Evolutionary conservation across 1,284 basidiomycete genomes (phyloP).

Genomic region (Trametes sp.): DNA sequence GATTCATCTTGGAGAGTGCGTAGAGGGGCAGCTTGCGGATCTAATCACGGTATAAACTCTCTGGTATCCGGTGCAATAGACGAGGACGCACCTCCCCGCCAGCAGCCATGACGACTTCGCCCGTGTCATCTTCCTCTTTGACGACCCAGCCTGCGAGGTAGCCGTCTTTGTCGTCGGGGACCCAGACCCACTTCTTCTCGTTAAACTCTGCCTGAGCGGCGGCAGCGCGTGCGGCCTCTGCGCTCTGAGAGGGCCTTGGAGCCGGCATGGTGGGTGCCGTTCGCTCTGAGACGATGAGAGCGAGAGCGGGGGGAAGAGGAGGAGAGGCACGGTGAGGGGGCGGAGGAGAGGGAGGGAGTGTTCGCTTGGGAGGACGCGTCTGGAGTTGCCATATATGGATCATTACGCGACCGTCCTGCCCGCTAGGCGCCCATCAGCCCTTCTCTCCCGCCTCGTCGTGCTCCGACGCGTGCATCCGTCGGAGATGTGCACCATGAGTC

Average conservation of each 20-base stretch:
- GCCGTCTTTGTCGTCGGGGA: conserved; percentile 88
- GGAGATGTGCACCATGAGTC: too few relatives aligned
- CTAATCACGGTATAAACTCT: conserved; percentile 45
- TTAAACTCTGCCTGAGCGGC: conserved; percentile 94
- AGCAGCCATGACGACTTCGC: conserved; percentile 81
- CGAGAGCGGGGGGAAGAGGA: conserved; percentile 1
- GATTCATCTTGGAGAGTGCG: conserved; percentile 94
- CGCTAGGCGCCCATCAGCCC: conserved; percentile 5
- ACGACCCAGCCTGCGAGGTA: conserved; percentile 93
- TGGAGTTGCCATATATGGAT: conserved; percentile 25
- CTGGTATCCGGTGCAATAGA: neutral
- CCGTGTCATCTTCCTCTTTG: conserved; percentile 81
- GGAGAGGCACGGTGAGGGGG: neutral
- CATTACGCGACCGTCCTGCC: neutral
- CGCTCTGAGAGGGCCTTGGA: conserved; percentile 64
- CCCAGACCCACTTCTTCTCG: conserved; percentile 98
- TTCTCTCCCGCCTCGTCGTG: neutral
- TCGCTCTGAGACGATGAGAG: neutral
- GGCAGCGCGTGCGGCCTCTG: conserved; percentile 80
- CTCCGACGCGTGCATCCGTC: too few relatives aligned
- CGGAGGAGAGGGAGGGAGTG: neutral
- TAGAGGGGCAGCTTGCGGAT: conserved; percentile 80
- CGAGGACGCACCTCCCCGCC: conserved; percentile 72
- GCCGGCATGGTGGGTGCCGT: conserved; percentile 52
- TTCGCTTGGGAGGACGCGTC: conserved; percentile 28